Evolutionary conservation across 306 rosid species (phyloP).

Genomic region (Fagus crenata): DNA sequence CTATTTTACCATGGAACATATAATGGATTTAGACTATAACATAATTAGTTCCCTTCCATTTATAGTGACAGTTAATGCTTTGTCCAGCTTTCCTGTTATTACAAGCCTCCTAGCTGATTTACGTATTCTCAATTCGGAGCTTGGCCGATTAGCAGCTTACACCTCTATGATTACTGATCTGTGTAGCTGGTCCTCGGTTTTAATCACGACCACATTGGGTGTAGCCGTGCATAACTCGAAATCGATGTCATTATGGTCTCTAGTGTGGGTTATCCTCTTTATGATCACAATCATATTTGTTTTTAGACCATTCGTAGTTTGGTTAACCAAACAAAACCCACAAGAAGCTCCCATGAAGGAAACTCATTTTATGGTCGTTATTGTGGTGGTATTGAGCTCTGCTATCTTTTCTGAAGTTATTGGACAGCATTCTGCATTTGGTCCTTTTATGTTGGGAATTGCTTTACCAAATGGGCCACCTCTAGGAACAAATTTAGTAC

Average conservation of each 20-base stretch:
- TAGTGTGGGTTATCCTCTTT: background rate
- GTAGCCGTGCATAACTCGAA: background rate
- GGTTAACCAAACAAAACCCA: constrained; percentile 1
- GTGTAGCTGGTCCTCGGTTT: background rate
- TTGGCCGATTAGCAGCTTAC: constrained; percentile 5
- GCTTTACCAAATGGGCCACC: constrained; percentile 25
- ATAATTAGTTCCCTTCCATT: background rate
- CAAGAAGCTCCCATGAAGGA: background rate
- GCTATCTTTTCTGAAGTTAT: background rate
- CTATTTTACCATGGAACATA: background rate
- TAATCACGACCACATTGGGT: background rate
- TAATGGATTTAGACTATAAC: background rate
- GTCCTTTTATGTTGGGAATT: constrained; percentile 11
- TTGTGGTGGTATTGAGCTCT: background rate
- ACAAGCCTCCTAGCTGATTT: constrained; percentile 8
- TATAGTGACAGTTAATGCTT: background rate
- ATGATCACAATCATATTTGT: background rate
- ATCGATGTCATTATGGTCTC: background rate
- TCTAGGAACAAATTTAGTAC: background rate
- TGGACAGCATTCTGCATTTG: constrained; percentile 8
- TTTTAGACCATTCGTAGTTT: constrained; percentile 5
- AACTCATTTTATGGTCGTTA: constrained; percentile 3
- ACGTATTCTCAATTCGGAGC: constrained; percentile 9
- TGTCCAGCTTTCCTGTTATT: constrained; percentile 8
- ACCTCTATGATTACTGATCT: background rate